Conservation (phyloP, 805 yeast species). For the Saccharomycopsis fibuligera region DNA sequence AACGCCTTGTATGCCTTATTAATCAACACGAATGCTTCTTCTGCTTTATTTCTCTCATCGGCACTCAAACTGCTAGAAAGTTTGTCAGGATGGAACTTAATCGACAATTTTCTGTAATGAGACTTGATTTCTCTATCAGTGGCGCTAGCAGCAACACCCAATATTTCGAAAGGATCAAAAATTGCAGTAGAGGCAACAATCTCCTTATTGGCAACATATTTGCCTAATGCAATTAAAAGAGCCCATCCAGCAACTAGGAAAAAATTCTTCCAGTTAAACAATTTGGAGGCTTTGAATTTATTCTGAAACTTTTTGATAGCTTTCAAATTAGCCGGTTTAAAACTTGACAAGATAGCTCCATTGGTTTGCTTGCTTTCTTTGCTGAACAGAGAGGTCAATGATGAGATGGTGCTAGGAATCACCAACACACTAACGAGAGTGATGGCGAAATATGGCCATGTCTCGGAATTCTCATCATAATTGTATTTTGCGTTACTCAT, state of each 20-base stretch:
- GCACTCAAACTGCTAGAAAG: constrained; percentile 54
- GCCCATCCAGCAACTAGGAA: constrained; percentile 26
- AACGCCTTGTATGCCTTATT: constrained; percentile 91
- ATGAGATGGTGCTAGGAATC: constrained; percentile 51
- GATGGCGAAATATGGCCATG: constrained; percentile 87
- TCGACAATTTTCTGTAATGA: constrained; percentile 78
- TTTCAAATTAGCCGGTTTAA: constrained; percentile 31
- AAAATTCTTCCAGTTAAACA: constrained; percentile 16
- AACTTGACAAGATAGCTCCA: constrained; percentile 32
- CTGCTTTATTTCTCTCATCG: constrained; percentile 51
- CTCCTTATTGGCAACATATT: constrained; percentile 39
- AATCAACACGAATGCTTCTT: constrained; percentile 71
- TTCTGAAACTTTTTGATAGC: constrained; percentile 28
- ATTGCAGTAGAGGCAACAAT: constrained; percentile 30
- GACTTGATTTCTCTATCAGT: constrained; percentile 72
- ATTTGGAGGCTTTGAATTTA: constrained; percentile 25
- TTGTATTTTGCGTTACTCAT: constrained; percentile 57
- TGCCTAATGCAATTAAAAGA: constrained; percentile 34
- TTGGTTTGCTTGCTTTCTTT: constrained; percentile 25
- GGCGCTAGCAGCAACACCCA: constrained; percentile 66
- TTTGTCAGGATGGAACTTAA: constrained; percentile 93
- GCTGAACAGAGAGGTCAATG: constrained; percentile 26
- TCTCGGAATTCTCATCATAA: constrained; percentile 84
- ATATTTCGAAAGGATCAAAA: constrained; percentile 88
- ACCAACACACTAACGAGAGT: constrained; percentile 64